Evolutionary conservation across 1,139 yeast species (phyloP), one percentile per base, ranked within the genome.

Genomic region (Pichia sp.): DNA sequence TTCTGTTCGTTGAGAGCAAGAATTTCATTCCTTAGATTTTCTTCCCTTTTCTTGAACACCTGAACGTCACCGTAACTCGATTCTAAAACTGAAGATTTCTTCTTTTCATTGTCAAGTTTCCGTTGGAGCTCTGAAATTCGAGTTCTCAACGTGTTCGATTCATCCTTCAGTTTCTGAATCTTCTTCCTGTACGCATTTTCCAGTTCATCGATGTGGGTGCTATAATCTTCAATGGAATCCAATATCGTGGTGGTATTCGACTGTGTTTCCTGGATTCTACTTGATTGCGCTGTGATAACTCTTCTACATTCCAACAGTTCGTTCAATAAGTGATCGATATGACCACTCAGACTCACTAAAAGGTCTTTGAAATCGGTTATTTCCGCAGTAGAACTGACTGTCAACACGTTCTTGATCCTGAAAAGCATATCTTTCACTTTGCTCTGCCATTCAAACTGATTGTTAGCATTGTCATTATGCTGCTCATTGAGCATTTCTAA

Each of bases 171-270:
- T 7, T 26, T n/a, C 6, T 36, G 29, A 7, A 9, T 36, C 4
- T 26, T 36, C 23, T 5, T 33, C 35, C 8, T 31, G 16, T 16
- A 41, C 27, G 16, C 38, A 16, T 9, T 82, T 41, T 72, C 33
- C 10, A 37, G 16, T 33, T 28, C 27, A 5, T 34, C 60, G 47
- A 37, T 60, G 57, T 16, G 64, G 7, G 10, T 8, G 10, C 31
- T 27, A 9, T 26, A 31, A 9, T 10, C 9, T 27, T 33, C 29
- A 16, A 29, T 37, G 2, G 36, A 41, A 5, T 37, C 4, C 16
- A 32, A 27, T 7, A 40, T 23, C 27, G 29, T 63, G 8, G 26
- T 27, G 38, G 28, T 42, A 80, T 58, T 42, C 65, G 67, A 5
- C 71, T 37, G 7, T 7, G 7, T 31, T 31, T 31, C 10, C 9